Evolutionary conservation across 2,329 filamentous ascomycete genomes (phyloP).

Genomic region (Aspergillus sp.): DNA sequence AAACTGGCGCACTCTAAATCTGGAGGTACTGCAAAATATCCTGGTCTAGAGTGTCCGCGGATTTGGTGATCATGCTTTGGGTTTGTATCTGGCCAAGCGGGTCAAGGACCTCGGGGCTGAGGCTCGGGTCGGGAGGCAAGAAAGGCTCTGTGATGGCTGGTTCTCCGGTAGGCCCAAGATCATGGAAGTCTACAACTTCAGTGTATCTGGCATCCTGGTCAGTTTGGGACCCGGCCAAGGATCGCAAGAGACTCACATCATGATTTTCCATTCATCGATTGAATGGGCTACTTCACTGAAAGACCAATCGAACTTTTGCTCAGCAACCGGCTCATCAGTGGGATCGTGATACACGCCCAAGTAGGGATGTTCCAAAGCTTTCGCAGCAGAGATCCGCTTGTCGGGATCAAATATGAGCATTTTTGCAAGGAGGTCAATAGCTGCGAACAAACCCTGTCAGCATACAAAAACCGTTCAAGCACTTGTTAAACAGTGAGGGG

Average conservation of each 20-base stretch:
- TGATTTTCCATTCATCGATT: slow-evolving; percentile 99
- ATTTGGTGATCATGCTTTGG: neutral
- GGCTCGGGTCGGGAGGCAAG: neutral
- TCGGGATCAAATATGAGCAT: slow-evolving; percentile 99
- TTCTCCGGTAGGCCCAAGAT: slow-evolving; percentile 57
- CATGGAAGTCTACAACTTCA: slow-evolving; percentile 97
- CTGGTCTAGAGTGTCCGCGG: neutral
- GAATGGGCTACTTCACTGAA: slow-evolving; percentile 97
- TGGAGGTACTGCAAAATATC: slow-evolving; percentile 9
- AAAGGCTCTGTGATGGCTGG: neutral
- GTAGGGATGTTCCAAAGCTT: slow-evolving; percentile 87
- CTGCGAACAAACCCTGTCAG: slow-evolving; percentile 45
- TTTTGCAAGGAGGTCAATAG: slow-evolving; percentile 87
- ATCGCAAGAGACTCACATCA: slow-evolving; percentile 72
- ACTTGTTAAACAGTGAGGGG: neutral
- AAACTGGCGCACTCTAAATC: neutral
- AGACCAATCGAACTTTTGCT: slow-evolving; percentile 99
- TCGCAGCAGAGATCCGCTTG: slow-evolving; percentile 83
- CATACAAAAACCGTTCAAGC: too few species aligned
- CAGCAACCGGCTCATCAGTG: slow-evolving; percentile 88
- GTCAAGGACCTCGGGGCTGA: neutral
- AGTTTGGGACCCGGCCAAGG: neutral
- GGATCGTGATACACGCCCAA: slow-evolving; percentile 96
- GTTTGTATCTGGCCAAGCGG: neutral
- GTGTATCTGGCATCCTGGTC: slow-evolving; percentile 70